These are phyloP conservation scores for Termitomyces sp. DNA, from an alignment of 768 basidiomycete genomes.

Conservation along the genomic window DNA sequence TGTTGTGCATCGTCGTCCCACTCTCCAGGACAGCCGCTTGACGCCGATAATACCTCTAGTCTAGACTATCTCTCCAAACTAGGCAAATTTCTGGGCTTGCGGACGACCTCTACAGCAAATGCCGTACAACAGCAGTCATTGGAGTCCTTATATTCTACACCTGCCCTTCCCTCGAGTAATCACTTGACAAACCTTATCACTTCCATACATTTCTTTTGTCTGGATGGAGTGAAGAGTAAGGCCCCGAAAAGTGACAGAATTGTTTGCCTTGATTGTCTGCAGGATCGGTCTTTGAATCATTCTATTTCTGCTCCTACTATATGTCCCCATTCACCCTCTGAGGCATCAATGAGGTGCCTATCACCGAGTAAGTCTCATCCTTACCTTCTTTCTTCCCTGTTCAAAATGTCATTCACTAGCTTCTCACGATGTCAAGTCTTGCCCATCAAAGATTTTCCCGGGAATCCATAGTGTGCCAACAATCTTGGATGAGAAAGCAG, in stretches of 20 bases:
- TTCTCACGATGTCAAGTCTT: background rate
- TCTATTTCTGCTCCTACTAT: constrained; percentile 13
- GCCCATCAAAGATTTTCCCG: background rate
- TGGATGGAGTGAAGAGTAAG: background rate
- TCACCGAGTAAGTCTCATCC: constrained; percentile 5
- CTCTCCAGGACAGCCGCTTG: background rate
- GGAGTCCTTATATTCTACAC: background rate
- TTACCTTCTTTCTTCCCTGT: background rate
- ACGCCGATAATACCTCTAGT: background rate
- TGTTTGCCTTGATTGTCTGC: background rate
- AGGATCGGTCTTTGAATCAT: constrained; percentile 11
- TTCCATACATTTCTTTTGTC: background rate
- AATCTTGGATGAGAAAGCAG: background rate
- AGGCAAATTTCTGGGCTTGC: constrained; percentile 12
- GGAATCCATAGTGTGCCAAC: constrained; percentile 3
- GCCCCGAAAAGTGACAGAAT: background rate
- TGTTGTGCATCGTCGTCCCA: background rate
- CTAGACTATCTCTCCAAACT: constrained; percentile 6
- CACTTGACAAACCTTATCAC: background rate
- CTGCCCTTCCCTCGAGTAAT: background rate
- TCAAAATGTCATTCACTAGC: background rate
- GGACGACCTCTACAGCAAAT: constrained; percentile 2
- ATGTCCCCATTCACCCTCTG: constrained; percentile 4
- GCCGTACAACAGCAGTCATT: background rate
- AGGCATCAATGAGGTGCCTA: constrained; percentile 4